phyloP scores from a whole-genome alignment of 192 early-diverging fungal species.

The Backusella westeae region DNA sequence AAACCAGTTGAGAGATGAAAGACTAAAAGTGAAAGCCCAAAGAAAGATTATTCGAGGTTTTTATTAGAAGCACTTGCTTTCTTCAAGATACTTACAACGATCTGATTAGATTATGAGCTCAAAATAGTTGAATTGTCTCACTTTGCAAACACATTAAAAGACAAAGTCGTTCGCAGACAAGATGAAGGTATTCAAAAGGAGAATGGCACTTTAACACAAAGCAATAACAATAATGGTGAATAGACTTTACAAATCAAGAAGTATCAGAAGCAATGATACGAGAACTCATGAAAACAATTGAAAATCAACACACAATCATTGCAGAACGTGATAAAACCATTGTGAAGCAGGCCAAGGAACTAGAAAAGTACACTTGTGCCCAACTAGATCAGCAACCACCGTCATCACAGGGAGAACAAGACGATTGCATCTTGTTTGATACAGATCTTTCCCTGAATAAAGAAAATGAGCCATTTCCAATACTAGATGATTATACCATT shows the following conservation, averaged over 20 bases:
- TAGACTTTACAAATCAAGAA: not conserved
- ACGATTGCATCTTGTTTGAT: not conserved
- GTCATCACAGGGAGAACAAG: not conserved
- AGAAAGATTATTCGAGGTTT: slow-evolving; percentile 6
- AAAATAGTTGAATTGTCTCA: not conserved
- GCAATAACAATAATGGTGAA: not conserved
- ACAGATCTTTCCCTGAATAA: not conserved
- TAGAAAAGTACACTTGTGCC: not conserved
- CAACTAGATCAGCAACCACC: not conserved
- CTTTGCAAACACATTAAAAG: not conserved
- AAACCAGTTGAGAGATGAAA: not conserved
- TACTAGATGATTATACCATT: not conserved
- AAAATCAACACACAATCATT: not conserved
- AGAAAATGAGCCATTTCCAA: not conserved
- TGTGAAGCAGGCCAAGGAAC: not conserved
- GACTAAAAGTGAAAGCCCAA: not conserved
- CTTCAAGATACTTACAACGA: not conserved
- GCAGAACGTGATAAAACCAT: not conserved
- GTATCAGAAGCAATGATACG: not conserved
- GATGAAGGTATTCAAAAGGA: not conserved
- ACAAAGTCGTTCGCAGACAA: not conserved
- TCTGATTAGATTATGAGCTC: not conserved
- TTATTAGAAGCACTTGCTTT: not conserved
- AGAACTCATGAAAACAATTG: not conserved
- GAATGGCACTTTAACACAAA: not conserved